phyloP scores from a whole-genome alignment of 2,329 filamentous ascomycete genomes.

The Diaporthe helianthi region DNA sequence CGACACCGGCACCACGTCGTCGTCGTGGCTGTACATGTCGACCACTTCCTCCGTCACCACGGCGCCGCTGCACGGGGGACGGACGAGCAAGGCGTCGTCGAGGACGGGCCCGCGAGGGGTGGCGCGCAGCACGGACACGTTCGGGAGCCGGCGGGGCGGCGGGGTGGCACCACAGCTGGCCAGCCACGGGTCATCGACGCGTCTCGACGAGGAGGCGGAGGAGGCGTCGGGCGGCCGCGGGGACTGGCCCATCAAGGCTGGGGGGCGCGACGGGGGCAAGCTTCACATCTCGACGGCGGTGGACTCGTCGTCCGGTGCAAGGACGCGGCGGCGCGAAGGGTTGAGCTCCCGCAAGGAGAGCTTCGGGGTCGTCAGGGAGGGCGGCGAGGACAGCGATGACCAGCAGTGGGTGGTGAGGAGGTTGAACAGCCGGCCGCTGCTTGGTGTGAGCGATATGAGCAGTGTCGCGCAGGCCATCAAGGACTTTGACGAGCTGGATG shows the following conservation, averaged over 20 bases:
- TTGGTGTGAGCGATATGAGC: constrained; percentile 37
- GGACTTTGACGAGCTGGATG: constrained; percentile 48
- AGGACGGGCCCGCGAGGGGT: constrained; percentile 26
- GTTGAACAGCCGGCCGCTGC: constrained; percentile 35
- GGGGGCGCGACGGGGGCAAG: constrained; percentile 12
- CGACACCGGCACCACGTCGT: constrained; percentile 15
- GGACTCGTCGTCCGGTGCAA: neutral
- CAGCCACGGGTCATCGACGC: constrained; percentile 5
- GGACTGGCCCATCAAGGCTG: neutral
- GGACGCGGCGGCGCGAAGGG: constrained; percentile 5
- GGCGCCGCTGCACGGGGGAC: constrained; percentile 26
- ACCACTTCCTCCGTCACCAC: constrained; percentile 1
- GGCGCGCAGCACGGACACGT: constrained; percentile 34
- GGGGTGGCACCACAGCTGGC: neutral
- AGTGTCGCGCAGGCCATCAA: constrained; percentile 43
- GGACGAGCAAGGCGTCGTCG: constrained; percentile 19
- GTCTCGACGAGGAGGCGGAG: constrained; percentile 33
- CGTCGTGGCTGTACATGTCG: constrained; percentile 21
- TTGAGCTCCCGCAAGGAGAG: constrained; percentile 29
- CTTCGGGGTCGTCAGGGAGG: constrained; percentile 31
- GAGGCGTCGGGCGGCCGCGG: neutral
- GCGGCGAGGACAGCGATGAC: constrained; percentile 12
- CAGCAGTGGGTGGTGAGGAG: neutral
- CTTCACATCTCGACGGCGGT: neutral
- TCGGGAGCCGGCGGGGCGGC: constrained; percentile 31